Evolutionary conservation across 306 rosid species (phyloP).

Genomic region (Fragaria nilgerrensis): DNA sequence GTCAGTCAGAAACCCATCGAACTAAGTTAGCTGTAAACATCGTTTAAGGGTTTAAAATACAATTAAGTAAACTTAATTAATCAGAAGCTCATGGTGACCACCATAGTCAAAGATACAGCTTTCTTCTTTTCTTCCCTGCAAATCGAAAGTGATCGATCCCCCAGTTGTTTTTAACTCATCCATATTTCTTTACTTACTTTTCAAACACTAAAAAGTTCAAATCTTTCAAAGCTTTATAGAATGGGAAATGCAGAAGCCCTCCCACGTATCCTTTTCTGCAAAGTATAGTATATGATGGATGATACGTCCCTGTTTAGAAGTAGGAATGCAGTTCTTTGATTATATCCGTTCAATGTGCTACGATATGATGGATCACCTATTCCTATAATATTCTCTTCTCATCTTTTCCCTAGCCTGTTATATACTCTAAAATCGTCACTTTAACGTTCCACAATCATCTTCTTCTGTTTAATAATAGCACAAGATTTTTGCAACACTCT

Average conservation of each 20-base stretch:
- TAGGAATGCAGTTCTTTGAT: background rate
- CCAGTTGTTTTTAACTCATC: background rate
- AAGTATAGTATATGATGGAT: background rate
- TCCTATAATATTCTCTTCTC: background rate
- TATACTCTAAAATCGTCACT: background rate
- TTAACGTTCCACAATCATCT: slow-evolving; percentile 1
- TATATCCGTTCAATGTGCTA: background rate
- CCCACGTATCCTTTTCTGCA: background rate
- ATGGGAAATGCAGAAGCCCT: background rate
- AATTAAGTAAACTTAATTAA: background rate
- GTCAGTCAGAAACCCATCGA: background rate
- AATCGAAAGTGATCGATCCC: background rate
- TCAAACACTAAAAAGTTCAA: background rate
- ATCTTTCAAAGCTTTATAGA: background rate
- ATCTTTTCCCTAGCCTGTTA: background rate
- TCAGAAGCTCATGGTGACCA: background rate
- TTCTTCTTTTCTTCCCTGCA: background rate
- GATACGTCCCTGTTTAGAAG: background rate
- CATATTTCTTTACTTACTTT: background rate
- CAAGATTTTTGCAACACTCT: background rate
- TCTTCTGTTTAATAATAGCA: background rate
- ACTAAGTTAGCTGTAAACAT: background rate
- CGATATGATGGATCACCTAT: background rate
- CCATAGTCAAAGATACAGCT: background rate
- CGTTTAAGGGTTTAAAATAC: background rate